These are phyloP conservation scores for Citrus mangshanensis DNA, from an alignment of 345 rosid species.

Conservation along the genomic window DNA sequence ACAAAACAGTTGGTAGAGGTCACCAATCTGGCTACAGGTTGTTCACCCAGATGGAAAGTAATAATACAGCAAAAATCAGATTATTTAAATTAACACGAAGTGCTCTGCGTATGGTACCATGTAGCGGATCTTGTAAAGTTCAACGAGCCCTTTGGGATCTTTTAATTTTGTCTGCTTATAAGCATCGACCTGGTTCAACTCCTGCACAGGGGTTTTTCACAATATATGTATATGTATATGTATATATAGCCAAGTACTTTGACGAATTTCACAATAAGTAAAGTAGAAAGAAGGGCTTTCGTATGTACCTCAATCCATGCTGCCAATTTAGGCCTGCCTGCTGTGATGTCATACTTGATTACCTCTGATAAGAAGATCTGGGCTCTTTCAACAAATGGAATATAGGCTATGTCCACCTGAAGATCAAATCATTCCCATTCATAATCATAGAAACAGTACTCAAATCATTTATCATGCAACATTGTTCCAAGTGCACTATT, in stretches of 20 bases:
- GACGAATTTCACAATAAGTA: background rate
- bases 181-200: background rate
- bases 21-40: background rate
- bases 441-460: too few relatives aligned
- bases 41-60: background rate
- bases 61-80: background rate
- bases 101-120: slow-evolving; percentile 29
- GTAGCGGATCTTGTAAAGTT: slow-evolving; percentile 43
- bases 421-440: slow-evolving; percentile 1
- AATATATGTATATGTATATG: background rate
- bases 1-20: background rate
- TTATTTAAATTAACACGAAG: background rate
- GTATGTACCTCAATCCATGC: slow-evolving; percentile 67
- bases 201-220: background rate
- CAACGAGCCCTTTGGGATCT: slow-evolving; percentile 48
- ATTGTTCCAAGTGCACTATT: background rate
- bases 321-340: slow-evolving; percentile 70
- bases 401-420: slow-evolving; percentile 77
- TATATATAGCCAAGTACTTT: background rate
- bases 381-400: slow-evolving; percentile 66
- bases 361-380: slow-evolving; percentile 45
- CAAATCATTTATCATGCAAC: too few relatives aligned
- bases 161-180: background rate
- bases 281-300: background rate
- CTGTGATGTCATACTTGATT: slow-evolving; percentile 53